Conservation (phyloP, 2,329 filamentous ascomycete genomes). For the Xylariaceae sp. region DNA sequence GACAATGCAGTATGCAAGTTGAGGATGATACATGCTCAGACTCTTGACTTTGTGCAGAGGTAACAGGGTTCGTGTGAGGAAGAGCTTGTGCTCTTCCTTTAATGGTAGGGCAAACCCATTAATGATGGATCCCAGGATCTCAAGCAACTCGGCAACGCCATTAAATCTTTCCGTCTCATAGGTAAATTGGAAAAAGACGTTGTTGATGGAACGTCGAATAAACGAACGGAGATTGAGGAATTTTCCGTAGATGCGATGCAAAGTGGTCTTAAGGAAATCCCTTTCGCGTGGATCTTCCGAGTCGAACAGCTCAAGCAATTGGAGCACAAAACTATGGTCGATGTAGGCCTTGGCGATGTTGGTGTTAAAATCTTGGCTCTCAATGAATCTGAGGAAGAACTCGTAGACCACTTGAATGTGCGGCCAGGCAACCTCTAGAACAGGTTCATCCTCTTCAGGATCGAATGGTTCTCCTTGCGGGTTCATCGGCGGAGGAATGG, state of each 20-base stretch:
- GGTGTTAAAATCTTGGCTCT: constrained; percentile 99
- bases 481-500: constrained; percentile 94
- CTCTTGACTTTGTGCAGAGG: constrained; percentile 98
- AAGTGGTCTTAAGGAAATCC: constrained; percentile 95
- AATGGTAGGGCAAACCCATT: constrained; percentile 95
- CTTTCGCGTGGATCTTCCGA: constrained; percentile 95
- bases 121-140: constrained; percentile 97
- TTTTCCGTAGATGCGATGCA: constrained; percentile 98
- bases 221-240: constrained; percentile 97
- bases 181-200: constrained; percentile 99
- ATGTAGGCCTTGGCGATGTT: constrained; percentile 99
- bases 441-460: constrained; percentile 95
- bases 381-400: constrained; percentile 97
- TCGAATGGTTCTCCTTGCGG: constrained; percentile 98
- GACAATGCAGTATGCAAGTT: constrained; percentile 97
- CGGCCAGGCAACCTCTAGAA: constrained; percentile 96
- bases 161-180: constrained; percentile 99
- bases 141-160: constrained; percentile 90
- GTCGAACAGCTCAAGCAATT: constrained; percentile 95
- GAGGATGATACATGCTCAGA: constrained; percentile 98
- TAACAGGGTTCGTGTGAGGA: constrained; percentile 86
- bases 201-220: constrained; percentile 97
- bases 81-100: constrained; percentile 98
- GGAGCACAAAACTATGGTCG: constrained; percentile 94
- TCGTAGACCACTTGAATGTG: constrained; percentile 99